Evolutionary conservation across 1,284 basidiomycete species (phyloP).

Genomic region (Rugosomyces carneus): DNA sequence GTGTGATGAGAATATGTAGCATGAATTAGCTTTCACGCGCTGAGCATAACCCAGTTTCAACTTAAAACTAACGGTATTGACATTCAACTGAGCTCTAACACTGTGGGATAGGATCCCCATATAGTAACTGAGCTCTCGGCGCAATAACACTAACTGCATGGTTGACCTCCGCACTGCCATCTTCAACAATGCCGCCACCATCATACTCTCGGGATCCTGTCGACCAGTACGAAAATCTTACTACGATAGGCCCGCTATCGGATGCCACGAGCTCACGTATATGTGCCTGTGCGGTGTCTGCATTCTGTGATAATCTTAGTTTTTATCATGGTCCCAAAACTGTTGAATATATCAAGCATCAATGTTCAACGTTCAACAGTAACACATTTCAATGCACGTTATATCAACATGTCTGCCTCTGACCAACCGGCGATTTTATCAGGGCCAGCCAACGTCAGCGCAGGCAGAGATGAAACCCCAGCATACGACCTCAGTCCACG

Average conservation of each 20-base stretch:
- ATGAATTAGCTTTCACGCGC: background rate
- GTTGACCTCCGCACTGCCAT: background rate
- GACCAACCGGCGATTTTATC: no score
- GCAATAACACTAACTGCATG: background rate
- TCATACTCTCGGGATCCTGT: no score
- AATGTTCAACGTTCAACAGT: no score
- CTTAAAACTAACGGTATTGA: background rate
- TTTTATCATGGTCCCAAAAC: background rate
- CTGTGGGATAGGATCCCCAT: background rate
- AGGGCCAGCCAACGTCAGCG: background rate
- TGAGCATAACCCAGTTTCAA: background rate
- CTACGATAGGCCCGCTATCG: no score
- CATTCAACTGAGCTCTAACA: constrained; percentile 12
- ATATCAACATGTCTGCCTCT: background rate
- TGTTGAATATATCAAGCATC: background rate
- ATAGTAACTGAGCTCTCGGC: background rate
- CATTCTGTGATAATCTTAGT: background rate
- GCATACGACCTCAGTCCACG: background rate
- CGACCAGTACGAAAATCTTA: no score
- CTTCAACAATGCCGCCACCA: background rate
- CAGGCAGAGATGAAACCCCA: background rate
- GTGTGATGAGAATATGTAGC: no score
- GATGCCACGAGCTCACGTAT: background rate
- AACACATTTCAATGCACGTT: background rate
- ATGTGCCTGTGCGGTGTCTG: background rate